Evolutionary conservation across 176 grass and related monocot species (phyloP).

Genomic region (barley (Hordeum vulgare)): MorexV3_pseudomolecules_assembly NC_058524.1:610923800-610924299

Average conservation of each 20-base stretch:
- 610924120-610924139: constrained; percentile 61
- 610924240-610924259: constrained; percentile 62
- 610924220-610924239: constrained; percentile 51
- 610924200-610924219: constrained; percentile 71
- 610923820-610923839: constrained; percentile 47
- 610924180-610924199: constrained; percentile 75
- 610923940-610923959: constrained; percentile 49
- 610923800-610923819: constrained; percentile 68
- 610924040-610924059: constrained; percentile 60
- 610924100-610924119: constrained; percentile 81
- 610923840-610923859: constrained; percentile 49
- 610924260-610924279: constrained; percentile 79
- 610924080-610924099: constrained; percentile 61
- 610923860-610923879: constrained; percentile 62
- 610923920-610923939: constrained; percentile 67
- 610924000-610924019: constrained; percentile 75
- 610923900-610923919: constrained; percentile 35
- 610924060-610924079: constrained; percentile 80
- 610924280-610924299: constrained; percentile 33
- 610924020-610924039: constrained; percentile 71
- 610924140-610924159: constrained; percentile 68
- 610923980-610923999: constrained; percentile 58
- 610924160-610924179: constrained; percentile 96
- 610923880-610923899: constrained; percentile 35
- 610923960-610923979: constrained; percentile 51